A percentile compares a stretch with the other conserved stretches of the same genome.
phyloP scores from a whole-genome alignment of 169 alveolate genomes.

The Cystoisospora suis region DNA sequence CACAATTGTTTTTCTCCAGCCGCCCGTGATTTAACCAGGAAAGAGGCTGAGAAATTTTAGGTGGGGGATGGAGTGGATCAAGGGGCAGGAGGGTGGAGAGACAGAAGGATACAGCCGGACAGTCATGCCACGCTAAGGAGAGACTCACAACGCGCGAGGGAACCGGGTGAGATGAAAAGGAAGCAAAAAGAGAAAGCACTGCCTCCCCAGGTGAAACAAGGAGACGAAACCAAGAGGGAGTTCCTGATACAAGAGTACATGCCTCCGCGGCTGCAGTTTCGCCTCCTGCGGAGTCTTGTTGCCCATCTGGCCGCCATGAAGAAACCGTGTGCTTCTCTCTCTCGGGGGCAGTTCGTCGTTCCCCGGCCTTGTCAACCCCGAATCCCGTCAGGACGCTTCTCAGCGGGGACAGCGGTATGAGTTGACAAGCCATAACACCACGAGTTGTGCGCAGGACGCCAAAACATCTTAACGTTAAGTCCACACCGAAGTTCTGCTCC shows the following conservation, averaged over 20 bases:
- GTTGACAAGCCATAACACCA: conserved; percentile 9
- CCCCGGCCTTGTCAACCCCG: not conserved
- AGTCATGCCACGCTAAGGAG: not conserved
- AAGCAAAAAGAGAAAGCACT: not conserved
- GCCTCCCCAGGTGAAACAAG: not conserved
- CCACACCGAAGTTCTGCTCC: not conserved
- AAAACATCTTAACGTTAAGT: not conserved
- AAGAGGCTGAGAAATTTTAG: too few species aligned
- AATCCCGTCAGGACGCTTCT: not conserved
- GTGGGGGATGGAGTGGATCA: not conserved
- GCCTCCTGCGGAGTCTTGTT: not conserved
- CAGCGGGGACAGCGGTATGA: not conserved
- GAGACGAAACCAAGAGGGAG: not conserved
- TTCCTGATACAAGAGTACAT: not conserved
- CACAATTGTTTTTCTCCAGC: too few species aligned
- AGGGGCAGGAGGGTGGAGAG: not conserved
- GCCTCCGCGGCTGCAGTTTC: not conserved
- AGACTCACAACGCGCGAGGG: not conserved
- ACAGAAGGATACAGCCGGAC: not conserved
- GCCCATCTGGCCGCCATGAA: not conserved
- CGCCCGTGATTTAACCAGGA: too few species aligned
- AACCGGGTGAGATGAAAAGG: not conserved
- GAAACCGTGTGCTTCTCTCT: not conserved
- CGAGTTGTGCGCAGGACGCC: not conserved
- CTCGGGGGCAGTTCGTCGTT: not conserved